phyloP scores from a whole-genome alignment of 2,329 filamentous ascomycete genomes.

The Penicillium sp. region DNA sequence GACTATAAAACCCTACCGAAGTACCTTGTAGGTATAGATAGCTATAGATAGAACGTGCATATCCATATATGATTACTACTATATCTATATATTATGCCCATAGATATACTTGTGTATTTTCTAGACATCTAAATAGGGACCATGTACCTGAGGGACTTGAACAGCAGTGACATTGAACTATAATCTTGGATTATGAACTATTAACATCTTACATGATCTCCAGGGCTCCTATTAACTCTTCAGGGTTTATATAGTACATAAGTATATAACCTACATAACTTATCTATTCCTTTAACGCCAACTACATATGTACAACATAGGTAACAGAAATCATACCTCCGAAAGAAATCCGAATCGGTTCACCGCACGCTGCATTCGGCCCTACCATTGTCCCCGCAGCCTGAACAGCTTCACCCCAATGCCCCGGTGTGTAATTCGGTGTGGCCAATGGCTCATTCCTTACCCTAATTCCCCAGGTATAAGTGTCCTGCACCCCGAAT shows the following conservation, averaged over 20 bases:
- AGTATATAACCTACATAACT: too few relatives aligned
- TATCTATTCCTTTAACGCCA: background rate
- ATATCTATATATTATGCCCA: background rate
- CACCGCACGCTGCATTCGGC: constrained; percentile 38
- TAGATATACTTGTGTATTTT: too few relatives aligned
- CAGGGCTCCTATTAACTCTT: too few relatives aligned
- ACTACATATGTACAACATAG: too few relatives aligned
- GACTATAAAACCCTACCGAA: background rate
- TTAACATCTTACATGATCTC: background rate
- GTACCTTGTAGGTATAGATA: background rate
- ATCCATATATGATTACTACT: background rate
- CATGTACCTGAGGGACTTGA: background rate
- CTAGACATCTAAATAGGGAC: too few relatives aligned
- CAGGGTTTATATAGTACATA: too few relatives aligned
- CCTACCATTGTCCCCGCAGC: constrained; percentile 22
- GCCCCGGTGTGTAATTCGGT: constrained; percentile 18
- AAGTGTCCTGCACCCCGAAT: constrained; percentile 6
- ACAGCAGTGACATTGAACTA: background rate
- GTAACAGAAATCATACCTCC: background rate
- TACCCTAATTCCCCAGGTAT: constrained; percentile 20
- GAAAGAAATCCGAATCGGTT: constrained; percentile 18
- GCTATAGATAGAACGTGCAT: background rate
- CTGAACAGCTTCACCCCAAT: constrained; percentile 31
- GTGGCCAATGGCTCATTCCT: constrained; percentile 21
- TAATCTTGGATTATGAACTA: background rate